Evolutionary conservation across 2,329 filamentous ascomycete genomes (phyloP).

Genomic region (Diaporthe eres): DNA sequence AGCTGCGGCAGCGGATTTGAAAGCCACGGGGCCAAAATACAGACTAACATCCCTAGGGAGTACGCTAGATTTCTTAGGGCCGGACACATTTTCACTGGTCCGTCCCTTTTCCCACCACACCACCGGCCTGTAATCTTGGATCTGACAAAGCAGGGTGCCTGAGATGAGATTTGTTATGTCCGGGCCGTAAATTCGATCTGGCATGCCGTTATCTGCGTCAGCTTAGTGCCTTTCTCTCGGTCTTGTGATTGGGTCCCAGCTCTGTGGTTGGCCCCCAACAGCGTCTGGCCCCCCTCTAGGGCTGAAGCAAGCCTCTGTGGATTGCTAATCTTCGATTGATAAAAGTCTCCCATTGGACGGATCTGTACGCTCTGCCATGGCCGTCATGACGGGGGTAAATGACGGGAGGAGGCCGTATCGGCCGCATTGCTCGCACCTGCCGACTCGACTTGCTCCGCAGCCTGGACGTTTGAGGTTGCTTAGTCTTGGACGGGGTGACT

Average conservation of each 20-base stretch:
- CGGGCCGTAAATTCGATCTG: slow-evolving; percentile 27
- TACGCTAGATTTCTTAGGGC: not conserved
- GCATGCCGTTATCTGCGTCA: not conserved
- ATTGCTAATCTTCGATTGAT: slow-evolving; percentile 2
- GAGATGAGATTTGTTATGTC: slow-evolving; percentile 8
- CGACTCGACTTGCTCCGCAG: not conserved
- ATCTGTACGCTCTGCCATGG: not conserved
- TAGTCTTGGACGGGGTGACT: slow-evolving; percentile 25
- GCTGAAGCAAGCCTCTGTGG: slow-evolving; percentile 8
- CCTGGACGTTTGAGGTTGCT: not conserved
- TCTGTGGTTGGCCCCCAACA: not conserved
- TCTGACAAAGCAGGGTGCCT: slow-evolving; percentile 26
- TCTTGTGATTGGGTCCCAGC: slow-evolving; percentile 12
- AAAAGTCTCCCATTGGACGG: slow-evolving; percentile 27
- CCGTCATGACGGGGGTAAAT: not conserved
- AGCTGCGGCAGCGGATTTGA: slow-evolving; percentile 16
- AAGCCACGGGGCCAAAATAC: slow-evolving; percentile 6
- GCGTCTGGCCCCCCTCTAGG: not conserved
- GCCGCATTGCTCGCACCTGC: not conserved
- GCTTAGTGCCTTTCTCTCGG: not conserved
- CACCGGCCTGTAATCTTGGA: not conserved
- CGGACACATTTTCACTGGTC: not conserved
- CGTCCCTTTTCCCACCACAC: not conserved
- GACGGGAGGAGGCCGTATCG: not conserved
- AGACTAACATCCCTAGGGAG: not conserved